Evolutionary conservation across 2,329 filamentous ascomycete species (phyloP).

Genomic region (Coniochaeta ligniaria): DNA sequence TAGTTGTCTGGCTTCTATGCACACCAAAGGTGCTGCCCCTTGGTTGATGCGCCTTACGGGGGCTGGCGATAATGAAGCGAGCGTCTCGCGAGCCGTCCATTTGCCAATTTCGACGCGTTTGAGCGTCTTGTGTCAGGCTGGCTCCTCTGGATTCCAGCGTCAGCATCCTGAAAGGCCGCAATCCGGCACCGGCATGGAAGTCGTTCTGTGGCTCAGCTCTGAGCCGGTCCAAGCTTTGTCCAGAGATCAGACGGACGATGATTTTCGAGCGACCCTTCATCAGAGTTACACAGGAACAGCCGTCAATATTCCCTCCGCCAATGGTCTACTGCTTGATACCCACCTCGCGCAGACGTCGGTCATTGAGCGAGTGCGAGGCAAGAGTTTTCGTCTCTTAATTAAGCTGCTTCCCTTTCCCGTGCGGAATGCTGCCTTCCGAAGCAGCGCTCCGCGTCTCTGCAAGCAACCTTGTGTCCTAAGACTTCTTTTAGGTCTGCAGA

Average conservation of each 20-base stretch:
- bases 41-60: background rate
- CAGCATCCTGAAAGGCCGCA: background rate
- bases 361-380: background rate
- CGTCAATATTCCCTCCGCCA: background rate
- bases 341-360: background rate
- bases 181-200: background rate
- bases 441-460: conserved; percentile 1
- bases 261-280: background rate
- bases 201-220: background rate
- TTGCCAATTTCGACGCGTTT: background rate
- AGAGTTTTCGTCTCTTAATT: conserved; percentile 4
- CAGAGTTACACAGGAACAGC: background rate
- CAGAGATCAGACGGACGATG: background rate
- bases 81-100: background rate
- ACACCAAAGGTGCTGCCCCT: background rate
- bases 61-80: background rate
- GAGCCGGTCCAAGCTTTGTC: background rate
- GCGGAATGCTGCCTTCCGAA: conserved; percentile 14
- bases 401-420: conserved; percentile 7
- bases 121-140: background rate
- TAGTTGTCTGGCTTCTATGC: background rate
- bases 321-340: background rate
- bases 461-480: background rate
- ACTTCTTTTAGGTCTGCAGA: background rate
- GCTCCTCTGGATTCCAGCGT: background rate